These are phyloP conservation scores for Linnemannia hyalina DNA, from an alignment of 192 early-diverging fungal species.

Conservation along the genomic window DNA sequence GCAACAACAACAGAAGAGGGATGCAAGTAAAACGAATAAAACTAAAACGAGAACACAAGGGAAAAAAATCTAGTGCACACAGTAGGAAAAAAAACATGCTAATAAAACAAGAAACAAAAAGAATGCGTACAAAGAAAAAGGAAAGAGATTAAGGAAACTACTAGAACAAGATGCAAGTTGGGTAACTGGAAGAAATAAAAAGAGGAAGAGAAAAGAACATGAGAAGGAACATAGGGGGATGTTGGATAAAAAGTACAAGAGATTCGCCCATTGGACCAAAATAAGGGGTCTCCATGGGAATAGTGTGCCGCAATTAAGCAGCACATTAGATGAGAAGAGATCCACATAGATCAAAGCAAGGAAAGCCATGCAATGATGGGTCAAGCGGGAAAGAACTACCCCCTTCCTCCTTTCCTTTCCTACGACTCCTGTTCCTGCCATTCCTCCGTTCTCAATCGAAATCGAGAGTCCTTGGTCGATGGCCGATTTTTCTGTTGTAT, in stretches of 20 bases:
- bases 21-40: not conserved
- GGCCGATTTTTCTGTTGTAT: not conserved
- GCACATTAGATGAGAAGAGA: too few relatives aligned
- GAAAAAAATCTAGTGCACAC: not conserved
- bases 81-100: not conserved
- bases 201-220: not conserved
- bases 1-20: not conserved
- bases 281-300: not conserved
- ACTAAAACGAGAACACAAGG: not conserved
- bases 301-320: not conserved
- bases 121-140: not conserved
- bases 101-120: not conserved
- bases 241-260: not conserved
- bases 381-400: not conserved
- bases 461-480: not conserved
- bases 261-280: not conserved
- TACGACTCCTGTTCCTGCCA: too few relatives aligned
- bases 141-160: not conserved
- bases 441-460: not conserved
- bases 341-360: too few relatives aligned
- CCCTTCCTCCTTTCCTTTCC: not conserved
- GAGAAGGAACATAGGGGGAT: not conserved
- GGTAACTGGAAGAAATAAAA: slow-evolving; percentile 1
- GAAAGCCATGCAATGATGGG: not conserved
- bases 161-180: slow-evolving; percentile 3